These are phyloP conservation scores for Lantana camara DNA, from an alignment of 257 asterid species.

Conservation along the genomic window DNA sequence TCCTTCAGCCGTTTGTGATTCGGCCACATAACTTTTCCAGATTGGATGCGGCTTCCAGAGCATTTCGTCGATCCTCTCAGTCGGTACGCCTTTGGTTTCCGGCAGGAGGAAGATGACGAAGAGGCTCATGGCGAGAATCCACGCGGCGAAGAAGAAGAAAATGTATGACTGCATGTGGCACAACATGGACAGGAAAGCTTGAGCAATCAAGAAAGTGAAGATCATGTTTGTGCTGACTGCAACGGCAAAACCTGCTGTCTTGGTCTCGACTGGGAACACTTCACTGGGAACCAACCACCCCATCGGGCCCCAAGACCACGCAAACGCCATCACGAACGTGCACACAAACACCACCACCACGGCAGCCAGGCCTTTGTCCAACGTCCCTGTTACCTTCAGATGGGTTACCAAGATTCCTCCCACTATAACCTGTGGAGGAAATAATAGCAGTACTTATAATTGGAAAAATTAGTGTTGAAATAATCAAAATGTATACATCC, in stretches of 20 bases:
- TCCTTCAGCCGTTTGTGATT: too few relatives aligned
- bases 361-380: too few relatives aligned
- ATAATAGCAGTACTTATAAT: too few relatives aligned
- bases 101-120: constrained; percentile 46
- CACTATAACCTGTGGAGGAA: too few relatives aligned
- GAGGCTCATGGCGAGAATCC: constrained; percentile 47
- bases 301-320: constrained; percentile 91
- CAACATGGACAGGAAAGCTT: constrained; percentile 48
- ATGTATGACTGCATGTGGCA: constrained; percentile 46
- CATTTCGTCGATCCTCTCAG: constrained; percentile 38
- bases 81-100: constrained; percentile 52
- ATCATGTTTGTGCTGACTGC: constrained; percentile 68
- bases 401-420: too few relatives aligned
- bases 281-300: constrained; percentile 82
- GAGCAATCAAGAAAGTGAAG: constrained; percentile 50
- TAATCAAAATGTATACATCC: too few relatives aligned
- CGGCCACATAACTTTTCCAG: constrained; percentile 40
- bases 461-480: too few relatives aligned
- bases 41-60: constrained; percentile 50
- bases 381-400: too few relatives aligned
- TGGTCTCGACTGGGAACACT: constrained; percentile 66
- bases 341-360: constrained; percentile 53
- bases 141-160: constrained; percentile 54
- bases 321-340: constrained; percentile 65
- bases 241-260: constrained; percentile 71